Evolutionary conservation across 306 rosid genomes (phyloP).

Genomic region (Trifolium repens): DNA sequence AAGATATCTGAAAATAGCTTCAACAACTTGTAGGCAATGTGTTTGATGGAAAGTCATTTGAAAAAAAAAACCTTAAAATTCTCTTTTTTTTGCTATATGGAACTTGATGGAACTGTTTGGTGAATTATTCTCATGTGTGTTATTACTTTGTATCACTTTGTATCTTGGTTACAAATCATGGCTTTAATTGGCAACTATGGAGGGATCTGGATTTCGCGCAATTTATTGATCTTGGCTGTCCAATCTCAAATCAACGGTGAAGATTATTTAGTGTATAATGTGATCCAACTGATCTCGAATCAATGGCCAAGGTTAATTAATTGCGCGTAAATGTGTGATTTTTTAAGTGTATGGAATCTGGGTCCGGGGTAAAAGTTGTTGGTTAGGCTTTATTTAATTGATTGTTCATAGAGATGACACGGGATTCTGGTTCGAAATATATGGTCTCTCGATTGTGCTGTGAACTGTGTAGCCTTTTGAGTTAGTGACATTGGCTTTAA

Average conservation of each 20-base stretch:
- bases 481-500: constrained; percentile 2
- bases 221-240: background rate
- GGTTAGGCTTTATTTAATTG: background rate
- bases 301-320: background rate
- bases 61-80: no score
- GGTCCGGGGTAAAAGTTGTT: background rate
- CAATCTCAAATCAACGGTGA: background rate
- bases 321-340: background rate
- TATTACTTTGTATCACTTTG: background rate
- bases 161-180: background rate
- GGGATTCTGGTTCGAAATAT: background rate
- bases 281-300: background rate
- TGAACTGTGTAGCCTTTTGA: background rate
- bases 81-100: no score
- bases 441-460: background rate
- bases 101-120: background rate
- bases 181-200: background rate
- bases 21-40: background rate
- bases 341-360: background rate
- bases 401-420: background rate
- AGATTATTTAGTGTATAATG: background rate
- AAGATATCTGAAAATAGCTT: background rate
- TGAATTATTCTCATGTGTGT: background rate
- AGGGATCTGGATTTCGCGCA: background rate
- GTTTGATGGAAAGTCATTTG: background rate